These are phyloP conservation scores for Trichoderma atroviride DNA, from an alignment of 2,329 filamentous ascomycete genomes.

Conservation along the genomic window DNA sequence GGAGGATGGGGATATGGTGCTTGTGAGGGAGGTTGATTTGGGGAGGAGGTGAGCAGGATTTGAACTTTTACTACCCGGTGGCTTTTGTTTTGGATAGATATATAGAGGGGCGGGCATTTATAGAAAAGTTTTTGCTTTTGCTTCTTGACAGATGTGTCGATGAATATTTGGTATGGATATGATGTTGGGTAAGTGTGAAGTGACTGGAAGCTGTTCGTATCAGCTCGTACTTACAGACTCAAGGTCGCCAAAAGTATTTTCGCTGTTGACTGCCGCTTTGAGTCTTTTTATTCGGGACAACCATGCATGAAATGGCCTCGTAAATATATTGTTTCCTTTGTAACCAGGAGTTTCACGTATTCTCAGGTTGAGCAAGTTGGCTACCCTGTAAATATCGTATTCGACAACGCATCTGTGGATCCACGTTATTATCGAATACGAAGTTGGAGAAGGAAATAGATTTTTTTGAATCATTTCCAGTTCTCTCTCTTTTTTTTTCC, in stretches of 20 bases:
- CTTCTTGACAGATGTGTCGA: neutral
- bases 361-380: neutral
- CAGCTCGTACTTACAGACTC: neutral
- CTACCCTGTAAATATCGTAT: neutral
- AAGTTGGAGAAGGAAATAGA: neutral
- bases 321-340: no score
- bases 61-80: no score
- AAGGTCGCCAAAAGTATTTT: neutral
- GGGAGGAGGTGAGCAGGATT: slow-evolving; percentile 45
- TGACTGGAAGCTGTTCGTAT: neutral
- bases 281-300: neutral
- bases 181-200: neutral
- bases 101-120: neutral
- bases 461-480: no score
- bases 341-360: no score
- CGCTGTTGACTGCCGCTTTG: neutral
- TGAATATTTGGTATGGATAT: neutral
- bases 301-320: neutral
- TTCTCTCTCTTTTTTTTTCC: no score
- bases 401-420: neutral
- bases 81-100: neutral
- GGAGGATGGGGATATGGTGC: slow-evolving; percentile 49
- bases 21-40: slow-evolving; percentile 57
- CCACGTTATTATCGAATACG: neutral
- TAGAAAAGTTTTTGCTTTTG: neutral